A percentile compares a stretch with the other conserved stretches of the same genome.
These are phyloP conservation scores for Aspergillus homomorphus DNA, from an alignment of 495 filamentous ascomycete genomes.

Conservation along the genomic window DNA sequence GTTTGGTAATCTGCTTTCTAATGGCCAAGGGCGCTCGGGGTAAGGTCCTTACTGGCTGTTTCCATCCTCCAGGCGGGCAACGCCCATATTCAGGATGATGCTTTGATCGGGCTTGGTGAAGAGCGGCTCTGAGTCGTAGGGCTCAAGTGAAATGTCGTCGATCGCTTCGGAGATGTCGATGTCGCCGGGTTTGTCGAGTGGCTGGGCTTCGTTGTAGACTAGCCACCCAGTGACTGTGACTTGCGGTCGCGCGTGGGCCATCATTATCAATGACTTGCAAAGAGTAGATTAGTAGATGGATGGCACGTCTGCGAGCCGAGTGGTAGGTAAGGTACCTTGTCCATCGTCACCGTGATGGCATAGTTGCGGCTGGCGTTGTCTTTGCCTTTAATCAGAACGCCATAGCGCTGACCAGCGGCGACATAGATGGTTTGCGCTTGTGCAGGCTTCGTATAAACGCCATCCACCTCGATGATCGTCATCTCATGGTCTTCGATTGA, in stretches of 20 bases:
- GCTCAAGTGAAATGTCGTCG: constrained; percentile 70
- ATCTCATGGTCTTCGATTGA: constrained; percentile 53
- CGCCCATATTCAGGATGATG: constrained; percentile 24
- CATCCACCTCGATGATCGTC: constrained; percentile 70
- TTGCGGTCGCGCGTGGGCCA: neutral
- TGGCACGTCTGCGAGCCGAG: neutral
- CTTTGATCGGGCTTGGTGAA: constrained; percentile 33
- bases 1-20: too few species aligned
- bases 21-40: too few species aligned
- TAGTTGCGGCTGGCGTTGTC: constrained; percentile 44
- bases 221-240: constrained; percentile 76
- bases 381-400: constrained; percentile 60
- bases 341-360: constrained; percentile 57
- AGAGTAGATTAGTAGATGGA: neutral
- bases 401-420: constrained; percentile 68
- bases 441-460: constrained; percentile 60
- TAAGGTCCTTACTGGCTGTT: neutral
- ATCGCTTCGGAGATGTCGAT: constrained; percentile 55
- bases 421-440: constrained; percentile 58
- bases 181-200: constrained; percentile 53
- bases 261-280: neutral
- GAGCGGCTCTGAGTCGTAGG: constrained; percentile 58
- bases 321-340: constrained; percentile 42
- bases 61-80: neutral
- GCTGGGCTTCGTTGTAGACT: constrained; percentile 61